These are phyloP conservation scores for Xylaria venustula DNA, from an alignment of 495 filamentous ascomycete species.

Conservation along the genomic window DNA sequence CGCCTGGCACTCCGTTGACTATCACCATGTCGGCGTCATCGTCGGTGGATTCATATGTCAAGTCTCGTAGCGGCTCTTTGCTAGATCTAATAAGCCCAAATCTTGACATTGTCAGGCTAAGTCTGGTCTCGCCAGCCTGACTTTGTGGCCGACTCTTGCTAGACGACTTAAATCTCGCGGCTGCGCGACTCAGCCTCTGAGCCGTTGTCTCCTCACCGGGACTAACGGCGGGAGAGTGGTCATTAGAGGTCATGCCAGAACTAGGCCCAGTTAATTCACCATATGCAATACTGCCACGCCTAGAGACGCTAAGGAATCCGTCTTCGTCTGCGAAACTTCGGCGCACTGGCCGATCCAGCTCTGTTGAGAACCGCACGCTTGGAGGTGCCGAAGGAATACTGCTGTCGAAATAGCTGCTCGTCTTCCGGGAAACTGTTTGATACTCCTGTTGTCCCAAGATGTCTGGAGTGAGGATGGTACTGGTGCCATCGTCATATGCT, in stretches of 20 bases:
- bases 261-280: constrained; percentile 44
- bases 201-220: constrained; percentile 52
- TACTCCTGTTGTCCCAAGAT: constrained; percentile 20
- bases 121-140: constrained; percentile 63
- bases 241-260: constrained; percentile 34
- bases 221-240: constrained; percentile 37
- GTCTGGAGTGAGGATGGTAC: constrained; percentile 23
- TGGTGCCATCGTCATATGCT: constrained; percentile 55
- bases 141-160: constrained; percentile 66
- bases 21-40: constrained; percentile 37
- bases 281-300: constrained; percentile 47
- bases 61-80: constrained; percentile 43
- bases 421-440: constrained; percentile 30
- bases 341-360: constrained; percentile 32
- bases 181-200: constrained; percentile 56
- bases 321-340: constrained; percentile 39
- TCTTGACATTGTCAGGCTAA: constrained; percentile 65
- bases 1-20: constrained; percentile 39
- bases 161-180: constrained; percentile 54
- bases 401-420: constrained; percentile 44
- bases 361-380: constrained; percentile 42
- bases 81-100: constrained; percentile 55
- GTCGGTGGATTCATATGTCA: constrained; percentile 27
- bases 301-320: constrained; percentile 34
- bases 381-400: constrained; percentile 29